These are phyloP conservation scores for Ottelia alismoides DNA, from an alignment of 106 monocot species.

Conservation along the genomic window DNA sequence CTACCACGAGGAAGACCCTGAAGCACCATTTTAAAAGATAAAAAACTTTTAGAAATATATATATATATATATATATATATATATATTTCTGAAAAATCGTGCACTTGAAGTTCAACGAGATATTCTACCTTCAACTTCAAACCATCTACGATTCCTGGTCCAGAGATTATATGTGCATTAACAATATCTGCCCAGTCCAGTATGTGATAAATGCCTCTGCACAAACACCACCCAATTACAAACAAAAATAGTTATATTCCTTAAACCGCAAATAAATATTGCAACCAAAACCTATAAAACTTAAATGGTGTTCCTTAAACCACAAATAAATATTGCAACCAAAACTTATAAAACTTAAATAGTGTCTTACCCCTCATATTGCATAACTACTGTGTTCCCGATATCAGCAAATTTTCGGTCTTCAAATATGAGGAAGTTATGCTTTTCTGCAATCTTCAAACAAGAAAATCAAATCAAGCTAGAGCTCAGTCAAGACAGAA, in stretches of 20 bases:
- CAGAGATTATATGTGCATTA: slow-evolving; percentile 94
- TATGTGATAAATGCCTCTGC: slow-evolving; percentile 87
- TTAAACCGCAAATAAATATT: background rate
- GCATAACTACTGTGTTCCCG: slow-evolving; percentile 97
- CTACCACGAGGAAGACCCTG: slow-evolving; percentile 76
- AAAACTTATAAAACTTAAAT: background rate
- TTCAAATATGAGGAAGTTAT: slow-evolving; percentile 97
- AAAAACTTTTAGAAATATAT: no score
- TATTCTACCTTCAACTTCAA: slow-evolving; percentile 78
- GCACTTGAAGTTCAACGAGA: no score
- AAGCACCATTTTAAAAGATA: background rate
- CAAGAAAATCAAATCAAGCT: no score
- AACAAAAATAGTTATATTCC: no score
- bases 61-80: no score
- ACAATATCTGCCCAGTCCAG: slow-evolving; percentile 98
- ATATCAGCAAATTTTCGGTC: slow-evolving; percentile 99
- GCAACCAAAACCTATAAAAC: background rate
- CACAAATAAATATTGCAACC: background rate
- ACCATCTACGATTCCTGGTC: slow-evolving; percentile 98
- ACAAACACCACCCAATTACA: background rate
- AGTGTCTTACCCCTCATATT: slow-evolving; percentile 96
- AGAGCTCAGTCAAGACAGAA: no score
- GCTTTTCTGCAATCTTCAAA: slow-evolving; percentile 82
- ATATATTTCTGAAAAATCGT: no score
- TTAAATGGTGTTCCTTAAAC: no score